These are phyloP conservation scores for Kwoniella mangroviensis DNA, from an alignment of 768 basidiomycete species.

Conservation along the genomic window DNA sequence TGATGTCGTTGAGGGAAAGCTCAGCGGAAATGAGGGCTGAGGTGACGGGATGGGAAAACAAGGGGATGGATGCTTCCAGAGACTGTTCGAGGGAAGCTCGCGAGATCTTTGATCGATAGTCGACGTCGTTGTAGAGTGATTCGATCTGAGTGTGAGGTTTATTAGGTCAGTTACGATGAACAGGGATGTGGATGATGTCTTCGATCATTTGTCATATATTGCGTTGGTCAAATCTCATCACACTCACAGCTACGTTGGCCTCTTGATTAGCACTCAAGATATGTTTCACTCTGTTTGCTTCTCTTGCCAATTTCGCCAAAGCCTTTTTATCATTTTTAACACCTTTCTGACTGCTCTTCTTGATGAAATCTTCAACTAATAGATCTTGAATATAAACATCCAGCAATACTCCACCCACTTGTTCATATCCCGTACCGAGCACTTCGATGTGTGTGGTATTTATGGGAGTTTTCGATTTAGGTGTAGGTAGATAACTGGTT, in stretches of 20 bases:
- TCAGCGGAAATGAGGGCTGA: conserved; percentile 33
- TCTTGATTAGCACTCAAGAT: conserved; percentile 92
- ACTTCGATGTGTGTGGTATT: conserved; percentile 74
- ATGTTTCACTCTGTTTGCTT: conserved; percentile 85
- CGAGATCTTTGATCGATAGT: conserved; percentile 79
- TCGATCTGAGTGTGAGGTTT: conserved; percentile 66
- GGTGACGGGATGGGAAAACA: conserved; percentile 40
- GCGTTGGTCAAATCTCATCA: not conserved
- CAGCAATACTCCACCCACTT: conserved; percentile 78
- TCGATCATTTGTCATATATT: too few species aligned
- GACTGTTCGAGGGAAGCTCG: conserved; percentile 77
- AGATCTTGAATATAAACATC: conserved; percentile 82
- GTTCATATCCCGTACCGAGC: conserved; percentile 80
- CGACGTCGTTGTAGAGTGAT: conserved; percentile 84
- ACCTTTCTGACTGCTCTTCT: conserved; percentile 60
- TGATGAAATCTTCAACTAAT: conserved; percentile 73
- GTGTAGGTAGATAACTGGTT: conserved; percentile 42
- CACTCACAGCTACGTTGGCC: conserved; percentile 69
- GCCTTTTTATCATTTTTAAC: conserved; percentile 76
- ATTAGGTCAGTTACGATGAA: not conserved
- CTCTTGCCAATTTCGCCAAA: conserved; percentile 93
- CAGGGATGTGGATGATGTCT: too few species aligned
- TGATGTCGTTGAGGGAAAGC: conserved; percentile 35
- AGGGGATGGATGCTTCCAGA: conserved; percentile 21
- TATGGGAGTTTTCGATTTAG: conserved; percentile 57